phyloP scores from a whole-genome alignment of 805 yeast genomes.

The Wickerhamiella lipophila region DNA sequence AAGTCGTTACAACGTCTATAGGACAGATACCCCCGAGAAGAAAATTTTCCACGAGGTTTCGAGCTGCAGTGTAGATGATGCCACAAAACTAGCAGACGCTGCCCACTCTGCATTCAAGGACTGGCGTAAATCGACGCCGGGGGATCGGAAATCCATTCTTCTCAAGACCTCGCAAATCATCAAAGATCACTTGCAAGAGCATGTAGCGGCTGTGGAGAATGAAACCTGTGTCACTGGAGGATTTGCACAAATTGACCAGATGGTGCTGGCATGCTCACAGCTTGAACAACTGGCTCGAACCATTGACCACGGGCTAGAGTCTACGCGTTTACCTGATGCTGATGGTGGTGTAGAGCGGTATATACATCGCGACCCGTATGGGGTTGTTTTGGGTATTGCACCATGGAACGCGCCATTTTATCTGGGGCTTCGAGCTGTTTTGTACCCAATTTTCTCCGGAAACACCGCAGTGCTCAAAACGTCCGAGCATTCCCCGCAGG shows the following conservation, averaged over 20 bases:
- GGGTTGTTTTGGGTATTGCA: neutral
- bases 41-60: neutral
- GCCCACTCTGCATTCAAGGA: neutral
- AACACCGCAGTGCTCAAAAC: neutral
- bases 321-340: neutral
- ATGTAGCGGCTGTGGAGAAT: neutral
- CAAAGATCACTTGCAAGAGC: neutral
- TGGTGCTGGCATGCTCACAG: neutral
- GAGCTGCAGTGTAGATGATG: neutral
- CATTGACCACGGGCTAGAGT: neutral
- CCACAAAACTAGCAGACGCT: neutral
- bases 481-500: neutral
- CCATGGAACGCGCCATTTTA: constrained; percentile 2
- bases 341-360: neutral
- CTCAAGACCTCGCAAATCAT: neutral
- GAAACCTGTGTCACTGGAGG: neutral
- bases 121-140: neutral
- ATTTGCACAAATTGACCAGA: neutral
- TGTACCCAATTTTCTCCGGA: neutral
- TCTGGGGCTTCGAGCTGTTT: neutral
- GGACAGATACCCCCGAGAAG: neutral
- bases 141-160: neutral
- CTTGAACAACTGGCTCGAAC: neutral
- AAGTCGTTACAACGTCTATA: neutral
- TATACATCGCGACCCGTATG: neutral